Evolutionary conservation across 2,329 filamentous ascomycete species (phyloP).

Genomic region (Diaporthe velutina): DNA sequence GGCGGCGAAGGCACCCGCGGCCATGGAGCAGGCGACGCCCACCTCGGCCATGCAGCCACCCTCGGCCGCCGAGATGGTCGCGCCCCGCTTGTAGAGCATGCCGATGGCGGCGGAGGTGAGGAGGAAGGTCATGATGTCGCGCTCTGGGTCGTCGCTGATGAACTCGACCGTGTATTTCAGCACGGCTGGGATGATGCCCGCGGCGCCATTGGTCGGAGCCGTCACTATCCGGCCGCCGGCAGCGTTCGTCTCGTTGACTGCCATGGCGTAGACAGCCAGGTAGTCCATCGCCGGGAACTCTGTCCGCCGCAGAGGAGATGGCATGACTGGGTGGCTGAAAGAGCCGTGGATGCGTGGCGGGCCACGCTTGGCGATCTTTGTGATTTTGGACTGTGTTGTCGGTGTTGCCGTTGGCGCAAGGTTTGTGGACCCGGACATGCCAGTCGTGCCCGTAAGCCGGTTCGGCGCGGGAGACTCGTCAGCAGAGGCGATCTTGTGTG

Average conservation of each 20-base stretch:
- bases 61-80: constrained; percentile 64
- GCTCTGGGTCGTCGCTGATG: constrained; percentile 62
- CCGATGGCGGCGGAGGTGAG: constrained; percentile 63
- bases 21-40: constrained; percentile 65
- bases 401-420: constrained; percentile 56
- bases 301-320: constrained; percentile 59
- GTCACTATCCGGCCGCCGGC: constrained; percentile 64
- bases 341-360: constrained; percentile 60
- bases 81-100: constrained; percentile 66
- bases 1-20: constrained; percentile 62
- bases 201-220: constrained; percentile 64
- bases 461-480: constrained; percentile 8
- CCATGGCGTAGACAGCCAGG: constrained; percentile 63
- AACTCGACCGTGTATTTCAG: constrained; percentile 65
- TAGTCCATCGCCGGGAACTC: constrained; percentile 65
- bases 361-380: constrained; percentile 47
- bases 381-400: constrained; percentile 57
- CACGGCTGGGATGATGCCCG: constrained; percentile 64
- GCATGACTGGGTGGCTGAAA: constrained; percentile 59
- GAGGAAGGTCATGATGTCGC: constrained; percentile 62
- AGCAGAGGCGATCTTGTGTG: constrained; percentile 30
- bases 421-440: constrained; percentile 41
- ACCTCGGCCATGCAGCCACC: constrained; percentile 68
- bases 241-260: constrained; percentile 66
- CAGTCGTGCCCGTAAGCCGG: constrained; percentile 16